Evolutionary conservation across 2,329 filamentous ascomycete genomes (phyloP).

Genomic region (Sporothrix euskadiensis): DNA sequence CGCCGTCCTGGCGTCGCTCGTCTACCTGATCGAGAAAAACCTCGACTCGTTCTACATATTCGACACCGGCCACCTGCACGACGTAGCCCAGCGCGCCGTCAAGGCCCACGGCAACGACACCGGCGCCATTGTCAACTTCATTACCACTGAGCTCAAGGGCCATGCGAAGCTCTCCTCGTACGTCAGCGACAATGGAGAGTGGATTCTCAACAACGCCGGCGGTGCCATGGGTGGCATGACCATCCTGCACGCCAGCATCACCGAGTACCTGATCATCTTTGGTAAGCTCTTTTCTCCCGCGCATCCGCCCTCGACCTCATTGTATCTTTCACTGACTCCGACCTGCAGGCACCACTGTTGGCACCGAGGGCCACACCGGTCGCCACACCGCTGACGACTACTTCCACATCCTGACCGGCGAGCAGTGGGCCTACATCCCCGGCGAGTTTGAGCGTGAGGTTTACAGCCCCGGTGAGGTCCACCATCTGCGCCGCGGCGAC

Average conservation of each 20-base stretch:
- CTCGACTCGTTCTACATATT: slow-evolving; percentile 74
- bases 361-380: slow-evolving; percentile 84
- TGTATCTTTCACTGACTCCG: no score
- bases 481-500: slow-evolving; percentile 69
- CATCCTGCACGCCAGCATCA: slow-evolving; percentile 82
- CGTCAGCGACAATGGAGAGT: slow-evolving; percentile 73
- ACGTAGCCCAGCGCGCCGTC: slow-evolving; percentile 66
- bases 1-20: slow-evolving; percentile 55
- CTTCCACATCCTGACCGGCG: slow-evolving; percentile 83
- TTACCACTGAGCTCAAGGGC: slow-evolving; percentile 65
- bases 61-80: slow-evolving; percentile 65
- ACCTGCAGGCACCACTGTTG: slow-evolving; percentile 63
- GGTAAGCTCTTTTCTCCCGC: slow-evolving; percentile 44
- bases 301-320: no score
- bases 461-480: slow-evolving; percentile 68
- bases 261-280: slow-evolving; percentile 89
- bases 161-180: slow-evolving; percentile 53
- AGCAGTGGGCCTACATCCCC: slow-evolving; percentile 72
- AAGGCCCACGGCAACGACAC: slow-evolving; percentile 74
- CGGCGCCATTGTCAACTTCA: slow-evolving; percentile 64
- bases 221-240: slow-evolving; percentile 93
- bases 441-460: slow-evolving; percentile 67
- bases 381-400: slow-evolving; percentile 92
- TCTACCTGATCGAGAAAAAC: slow-evolving; percentile 60
- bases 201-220: slow-evolving; percentile 90